Evolutionary conservation across 768 basidiomycete species (phyloP).

Genomic region (Strobilomyces confusus): DNA sequence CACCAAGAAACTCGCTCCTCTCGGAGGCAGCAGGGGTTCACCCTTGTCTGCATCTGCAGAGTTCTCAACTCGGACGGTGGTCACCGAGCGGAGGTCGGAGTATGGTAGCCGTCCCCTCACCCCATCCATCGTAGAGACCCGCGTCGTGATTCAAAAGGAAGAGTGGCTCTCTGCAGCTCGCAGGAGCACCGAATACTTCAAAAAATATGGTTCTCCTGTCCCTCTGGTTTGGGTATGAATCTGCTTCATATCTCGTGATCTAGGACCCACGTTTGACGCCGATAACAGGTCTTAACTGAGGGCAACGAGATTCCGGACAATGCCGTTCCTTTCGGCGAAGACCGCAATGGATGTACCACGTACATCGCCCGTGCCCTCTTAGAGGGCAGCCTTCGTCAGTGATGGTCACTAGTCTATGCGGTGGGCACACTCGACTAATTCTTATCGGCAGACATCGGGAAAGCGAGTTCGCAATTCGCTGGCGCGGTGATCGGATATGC

Average conservation of each 20-base stretch:
- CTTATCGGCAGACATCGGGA: constrained; percentile 31
- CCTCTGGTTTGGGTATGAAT: constrained; percentile 31
- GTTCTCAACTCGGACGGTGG: neutral
- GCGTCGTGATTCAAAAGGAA: constrained; percentile 21
- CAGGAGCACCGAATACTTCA: constrained; percentile 29
- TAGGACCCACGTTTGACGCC: neutral
- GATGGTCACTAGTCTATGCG: neutral
- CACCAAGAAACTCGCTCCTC: constrained; percentile 9
- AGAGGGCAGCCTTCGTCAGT: constrained; percentile 31
- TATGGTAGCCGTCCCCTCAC: constrained; percentile 17
- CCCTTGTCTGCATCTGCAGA: constrained; percentile 15
- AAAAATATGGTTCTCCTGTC: constrained; percentile 24
- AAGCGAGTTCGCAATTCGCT: constrained; percentile 29
- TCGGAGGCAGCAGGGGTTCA: constrained; percentile 3
- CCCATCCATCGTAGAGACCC: constrained; percentile 8
- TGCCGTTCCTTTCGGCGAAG: constrained; percentile 32
- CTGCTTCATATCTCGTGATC: neutral
- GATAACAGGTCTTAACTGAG: constrained; percentile 26
- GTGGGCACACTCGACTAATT: neutral
- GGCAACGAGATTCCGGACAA: constrained; percentile 32
- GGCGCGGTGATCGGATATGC: constrained; percentile 33
- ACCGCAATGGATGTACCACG: constrained; percentile 24
- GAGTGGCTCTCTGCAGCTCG: constrained; percentile 29
- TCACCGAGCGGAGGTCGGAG: constrained; percentile 15
- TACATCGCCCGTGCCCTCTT: constrained; percentile 32